Evolutionary conservation across 208 protist genomes (phyloP).

Genomic region (Wallacemonas collosoma): DNA sequence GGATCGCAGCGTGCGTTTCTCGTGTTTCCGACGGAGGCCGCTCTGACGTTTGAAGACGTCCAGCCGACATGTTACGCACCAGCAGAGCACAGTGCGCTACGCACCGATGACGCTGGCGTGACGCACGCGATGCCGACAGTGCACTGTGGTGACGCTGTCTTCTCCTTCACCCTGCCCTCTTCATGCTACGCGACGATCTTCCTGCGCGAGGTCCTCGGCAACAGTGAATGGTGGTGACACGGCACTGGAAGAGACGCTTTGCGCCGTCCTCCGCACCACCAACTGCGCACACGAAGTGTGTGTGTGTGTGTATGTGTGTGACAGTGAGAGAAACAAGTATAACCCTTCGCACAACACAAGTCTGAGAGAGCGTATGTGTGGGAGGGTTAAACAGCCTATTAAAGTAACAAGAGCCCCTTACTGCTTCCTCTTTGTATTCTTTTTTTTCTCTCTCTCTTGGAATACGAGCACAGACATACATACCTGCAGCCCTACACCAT

Average conservation of each 20-base stretch:
- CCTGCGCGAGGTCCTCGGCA: constrained; percentile 71
- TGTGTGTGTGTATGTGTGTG: too few relatives aligned
- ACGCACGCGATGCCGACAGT: constrained; percentile 13
- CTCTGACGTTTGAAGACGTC: constrained; percentile 5
- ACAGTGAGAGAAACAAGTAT: too few relatives aligned
- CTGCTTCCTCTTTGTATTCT: not conserved
- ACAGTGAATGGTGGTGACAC: constrained; percentile 64
- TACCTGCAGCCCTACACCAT: too few relatives aligned
- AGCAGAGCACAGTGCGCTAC: not conserved
- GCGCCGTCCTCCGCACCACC: too few relatives aligned
- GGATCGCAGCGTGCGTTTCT: constrained; percentile 53
- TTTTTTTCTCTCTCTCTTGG: constrained; percentile 7
- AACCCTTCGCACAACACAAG: too few relatives aligned
- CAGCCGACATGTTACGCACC: not conserved
- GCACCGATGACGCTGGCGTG: too few relatives aligned
- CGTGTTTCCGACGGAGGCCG: constrained; percentile 27
- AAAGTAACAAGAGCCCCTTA: not conserved
- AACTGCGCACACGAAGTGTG: too few relatives aligned
- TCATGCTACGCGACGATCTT: constrained; percentile 86
- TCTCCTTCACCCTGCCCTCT: constrained; percentile 70
- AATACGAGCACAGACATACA: too few relatives aligned
- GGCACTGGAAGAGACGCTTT: too few relatives aligned
- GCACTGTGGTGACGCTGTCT: constrained; percentile 18
- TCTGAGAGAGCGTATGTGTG: too few relatives aligned
- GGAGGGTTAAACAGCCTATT: too few relatives aligned